Evolutionary conservation across 441 rosid genomes (phyloP).

Genomic region (Pelargonium myrrhifolium): DNA sequence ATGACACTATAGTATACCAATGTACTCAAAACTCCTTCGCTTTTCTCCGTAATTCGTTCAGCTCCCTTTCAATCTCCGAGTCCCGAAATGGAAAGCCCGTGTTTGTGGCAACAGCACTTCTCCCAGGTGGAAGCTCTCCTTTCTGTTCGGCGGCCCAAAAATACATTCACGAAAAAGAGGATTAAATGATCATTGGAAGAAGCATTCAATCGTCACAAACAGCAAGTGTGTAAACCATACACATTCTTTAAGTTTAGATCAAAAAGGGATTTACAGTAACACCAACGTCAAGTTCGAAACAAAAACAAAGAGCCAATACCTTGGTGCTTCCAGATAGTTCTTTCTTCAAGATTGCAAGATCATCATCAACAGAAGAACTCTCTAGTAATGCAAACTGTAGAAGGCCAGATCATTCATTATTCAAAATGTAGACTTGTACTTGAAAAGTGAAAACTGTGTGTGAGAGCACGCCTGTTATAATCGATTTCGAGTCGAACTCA

Average conservation of each 20-base stretch:
- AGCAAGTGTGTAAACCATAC: no score
- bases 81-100: slow-evolving; percentile 34
- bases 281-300: background rate
- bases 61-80: slow-evolving; percentile 39
- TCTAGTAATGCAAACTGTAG: slow-evolving; percentile 44
- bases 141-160: slow-evolving; percentile 27
- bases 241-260: background rate
- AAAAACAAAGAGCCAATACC: slow-evolving; percentile 23
- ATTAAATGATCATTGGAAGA: no score
- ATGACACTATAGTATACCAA: no score
- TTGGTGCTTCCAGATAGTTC: slow-evolving; percentile 38
- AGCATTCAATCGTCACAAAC: no score
- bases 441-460: no score
- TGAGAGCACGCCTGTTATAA: no score
- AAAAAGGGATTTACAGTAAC: background rate
- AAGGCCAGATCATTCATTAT: slow-evolving; percentile 8
- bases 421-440: slow-evolving; percentile 4
- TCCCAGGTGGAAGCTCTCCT: slow-evolving; percentile 50
- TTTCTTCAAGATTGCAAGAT: slow-evolving; percentile 40
- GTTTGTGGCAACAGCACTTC: slow-evolving; percentile 33
- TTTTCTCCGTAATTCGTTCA: slow-evolving; percentile 38
- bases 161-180: no score
- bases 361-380: slow-evolving; percentile 45
- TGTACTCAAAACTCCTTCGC: slow-evolving; percentile 29
- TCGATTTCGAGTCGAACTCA: no score